Evolutionary conservation across 768 basidiomycete genomes (phyloP).

Genomic region (Rossbeevera mucosa): DNA sequence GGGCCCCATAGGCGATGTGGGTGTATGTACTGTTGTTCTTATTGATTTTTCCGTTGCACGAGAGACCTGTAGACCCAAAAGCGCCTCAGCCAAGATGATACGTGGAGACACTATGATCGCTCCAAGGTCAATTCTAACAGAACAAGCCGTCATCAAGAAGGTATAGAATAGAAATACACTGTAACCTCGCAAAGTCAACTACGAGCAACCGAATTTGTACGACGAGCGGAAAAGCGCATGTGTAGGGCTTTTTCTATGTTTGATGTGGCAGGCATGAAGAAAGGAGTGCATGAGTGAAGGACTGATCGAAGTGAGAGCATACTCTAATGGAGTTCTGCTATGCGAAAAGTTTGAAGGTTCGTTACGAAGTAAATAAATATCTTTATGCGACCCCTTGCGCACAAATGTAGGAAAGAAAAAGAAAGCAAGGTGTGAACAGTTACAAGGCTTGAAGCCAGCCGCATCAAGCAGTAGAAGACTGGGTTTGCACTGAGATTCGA

Average conservation of each 20-base stretch:
- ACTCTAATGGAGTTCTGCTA: neutral
- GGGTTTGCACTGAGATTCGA: slow-evolving; percentile 15
- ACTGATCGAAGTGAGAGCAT: neutral
- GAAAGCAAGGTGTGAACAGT: neutral
- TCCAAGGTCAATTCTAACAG: neutral
- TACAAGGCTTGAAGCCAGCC: neutral
- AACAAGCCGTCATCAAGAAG: neutral
- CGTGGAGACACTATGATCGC: neutral
- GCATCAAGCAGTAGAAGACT: slow-evolving; percentile 4
- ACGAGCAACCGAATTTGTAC: slow-evolving; percentile 3
- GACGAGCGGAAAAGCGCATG: neutral
- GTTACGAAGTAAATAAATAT: slow-evolving; percentile 2
- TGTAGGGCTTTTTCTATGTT: neutral
- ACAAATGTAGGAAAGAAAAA: neutral
- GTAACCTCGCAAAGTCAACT: neutral
- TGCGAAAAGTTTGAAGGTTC: slow-evolving; percentile 11
- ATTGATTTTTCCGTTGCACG: neutral
- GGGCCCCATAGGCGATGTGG: neutral
- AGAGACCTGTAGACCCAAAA: neutral
- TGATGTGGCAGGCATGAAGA: neutral
- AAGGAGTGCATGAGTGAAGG: slow-evolving; percentile 3
- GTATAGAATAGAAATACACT: slow-evolving; percentile 5
- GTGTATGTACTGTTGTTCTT: neutral
- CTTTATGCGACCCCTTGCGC: slow-evolving; percentile 15
- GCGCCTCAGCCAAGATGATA: neutral